phyloP scores from a whole-genome alignment of 73 alveolate genomes.

The Paramecium sexaurelia region DNA sequence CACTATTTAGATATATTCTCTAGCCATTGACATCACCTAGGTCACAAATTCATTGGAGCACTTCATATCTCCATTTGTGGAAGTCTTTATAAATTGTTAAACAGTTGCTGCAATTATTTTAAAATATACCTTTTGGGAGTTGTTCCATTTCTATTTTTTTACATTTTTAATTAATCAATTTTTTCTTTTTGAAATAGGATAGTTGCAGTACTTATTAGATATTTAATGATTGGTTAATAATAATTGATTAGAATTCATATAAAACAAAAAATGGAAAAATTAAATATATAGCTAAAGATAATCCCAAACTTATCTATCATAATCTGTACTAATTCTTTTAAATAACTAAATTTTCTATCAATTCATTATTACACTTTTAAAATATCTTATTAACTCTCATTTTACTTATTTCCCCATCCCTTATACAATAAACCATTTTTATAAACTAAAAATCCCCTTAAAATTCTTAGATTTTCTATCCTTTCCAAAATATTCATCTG shows the following conservation, averaged over 20 bases:
- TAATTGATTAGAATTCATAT: neutral
- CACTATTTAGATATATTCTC: conserved; percentile 32
- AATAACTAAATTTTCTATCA: neutral
- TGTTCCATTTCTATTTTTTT: conserved; percentile 31
- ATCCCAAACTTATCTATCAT: neutral
- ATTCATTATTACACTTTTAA: neutral
- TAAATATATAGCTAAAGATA: neutral
- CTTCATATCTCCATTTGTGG: conserved; percentile 44
- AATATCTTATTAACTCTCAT: neutral
- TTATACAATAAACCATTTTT: neutral
- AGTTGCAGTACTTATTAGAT: conserved; percentile 14
- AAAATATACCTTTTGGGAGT: conserved; percentile 28
- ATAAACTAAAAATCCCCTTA: neutral
- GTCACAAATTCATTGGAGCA: conserved; percentile 52
- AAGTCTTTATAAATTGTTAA: conserved; percentile 34
- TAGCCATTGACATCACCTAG: conserved; percentile 54
- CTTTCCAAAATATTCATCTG: neutral
- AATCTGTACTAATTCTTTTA: too few species aligned
- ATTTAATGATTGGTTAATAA: conserved; percentile 25
- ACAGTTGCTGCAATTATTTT: conserved; percentile 15
- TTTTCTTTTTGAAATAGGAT: conserved; percentile 23
- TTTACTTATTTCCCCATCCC: neutral
- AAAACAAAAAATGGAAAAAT: neutral
- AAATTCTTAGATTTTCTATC: neutral
- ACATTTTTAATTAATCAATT: neutral